Evolutionary conservation across 176 grass and related monocot genomes (phyloP).

Genomic region (Carex myosuroides): DNA sequence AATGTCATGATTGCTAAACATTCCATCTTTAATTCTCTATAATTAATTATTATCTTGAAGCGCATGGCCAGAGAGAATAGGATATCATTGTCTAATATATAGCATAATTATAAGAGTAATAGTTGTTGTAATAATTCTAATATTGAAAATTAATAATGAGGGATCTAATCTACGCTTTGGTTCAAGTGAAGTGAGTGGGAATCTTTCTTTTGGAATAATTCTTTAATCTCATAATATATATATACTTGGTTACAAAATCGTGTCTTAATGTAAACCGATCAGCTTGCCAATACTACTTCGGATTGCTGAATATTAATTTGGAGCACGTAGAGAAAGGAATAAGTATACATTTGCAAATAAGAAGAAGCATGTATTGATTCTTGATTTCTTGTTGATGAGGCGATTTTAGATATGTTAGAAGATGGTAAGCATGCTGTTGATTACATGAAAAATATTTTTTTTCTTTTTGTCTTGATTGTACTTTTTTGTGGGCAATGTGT

Average conservation of each 20-base stretch:
- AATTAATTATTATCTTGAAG: constrained; percentile 14
- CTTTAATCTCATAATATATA: neutral
- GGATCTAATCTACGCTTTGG: constrained; percentile 1
- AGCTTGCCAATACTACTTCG: too few relatives aligned
- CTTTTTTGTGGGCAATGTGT: neutral
- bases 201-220: constrained; percentile 1
- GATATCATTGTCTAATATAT: constrained; percentile 16
- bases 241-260: neutral
- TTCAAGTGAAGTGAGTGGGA: neutral
- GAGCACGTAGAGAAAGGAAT: too few relatives aligned
- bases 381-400: too few relatives aligned
- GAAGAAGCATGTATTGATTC: too few relatives aligned
- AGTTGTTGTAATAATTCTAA: neutral
- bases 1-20: constrained; percentile 19
- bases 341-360: too few relatives aligned
- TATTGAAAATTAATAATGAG: constrained; percentile 2
- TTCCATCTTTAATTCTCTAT: neutral
- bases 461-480: too few relatives aligned
- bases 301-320: too few relatives aligned
- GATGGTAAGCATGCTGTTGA: neutral
- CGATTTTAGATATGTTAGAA: too few relatives aligned
- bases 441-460: neutral
- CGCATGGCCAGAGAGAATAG: neutral
- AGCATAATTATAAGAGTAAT: constrained; percentile 5
- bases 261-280: neutral